phyloP scores from a whole-genome alignment of 208 protist species.

The Zelonia costaricensis region DNA sequence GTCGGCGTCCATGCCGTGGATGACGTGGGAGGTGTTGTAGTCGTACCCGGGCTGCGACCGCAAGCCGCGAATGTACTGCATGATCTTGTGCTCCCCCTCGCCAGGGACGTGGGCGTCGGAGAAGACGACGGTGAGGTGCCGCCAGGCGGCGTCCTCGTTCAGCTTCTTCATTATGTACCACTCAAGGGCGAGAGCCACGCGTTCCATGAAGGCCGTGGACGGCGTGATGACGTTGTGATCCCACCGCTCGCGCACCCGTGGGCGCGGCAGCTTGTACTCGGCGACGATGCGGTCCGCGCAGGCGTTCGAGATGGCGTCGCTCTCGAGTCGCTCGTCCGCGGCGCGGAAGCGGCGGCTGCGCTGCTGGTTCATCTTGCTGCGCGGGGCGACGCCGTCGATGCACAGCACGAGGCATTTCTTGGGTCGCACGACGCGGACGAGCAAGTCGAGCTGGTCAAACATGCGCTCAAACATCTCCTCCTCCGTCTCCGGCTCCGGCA shows the following conservation, averaged over 20 bases:
- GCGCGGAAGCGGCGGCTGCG: conserved; percentile 97
- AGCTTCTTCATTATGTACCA: conserved; percentile 96
- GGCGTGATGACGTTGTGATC: conserved; percentile 99
- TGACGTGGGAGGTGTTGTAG: conserved; percentile 96
- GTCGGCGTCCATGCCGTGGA: conserved; percentile 99
- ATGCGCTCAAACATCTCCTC: conserved; percentile 94
- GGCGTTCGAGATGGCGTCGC: conserved; percentile 60
- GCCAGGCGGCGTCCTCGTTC: conserved; percentile 94
- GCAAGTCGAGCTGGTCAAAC: conserved; percentile 97
- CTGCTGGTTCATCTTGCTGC: conserved; percentile 99
- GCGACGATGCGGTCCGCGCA: conserved; percentile 60
- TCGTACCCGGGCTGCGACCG: conserved; percentile 94
- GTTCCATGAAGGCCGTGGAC: conserved; percentile 99
- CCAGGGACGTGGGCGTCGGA: conserved; percentile 97
- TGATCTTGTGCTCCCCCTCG: conserved; percentile 97
- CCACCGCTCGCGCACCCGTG: conserved; percentile 77
- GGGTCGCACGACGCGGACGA: conserved; percentile 98
- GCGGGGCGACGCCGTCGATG: conserved; percentile 98
- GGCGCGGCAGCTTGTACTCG: conserved; percentile 59
- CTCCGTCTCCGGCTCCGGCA: conserved; percentile 80
- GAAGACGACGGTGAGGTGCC: conserved; percentile 93
- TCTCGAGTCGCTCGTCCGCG: conserved; percentile 90
- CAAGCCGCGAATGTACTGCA: conserved; percentile 93
- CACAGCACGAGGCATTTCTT: conserved; percentile 98
- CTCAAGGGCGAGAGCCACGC: conserved; percentile 88